A percentile compares a stretch with the other conserved stretches of the same genome.
Evolutionary conservation across 768 basidiomycete species (phyloP).

Genomic region (Psilocybe subaeruginosa): DNA sequence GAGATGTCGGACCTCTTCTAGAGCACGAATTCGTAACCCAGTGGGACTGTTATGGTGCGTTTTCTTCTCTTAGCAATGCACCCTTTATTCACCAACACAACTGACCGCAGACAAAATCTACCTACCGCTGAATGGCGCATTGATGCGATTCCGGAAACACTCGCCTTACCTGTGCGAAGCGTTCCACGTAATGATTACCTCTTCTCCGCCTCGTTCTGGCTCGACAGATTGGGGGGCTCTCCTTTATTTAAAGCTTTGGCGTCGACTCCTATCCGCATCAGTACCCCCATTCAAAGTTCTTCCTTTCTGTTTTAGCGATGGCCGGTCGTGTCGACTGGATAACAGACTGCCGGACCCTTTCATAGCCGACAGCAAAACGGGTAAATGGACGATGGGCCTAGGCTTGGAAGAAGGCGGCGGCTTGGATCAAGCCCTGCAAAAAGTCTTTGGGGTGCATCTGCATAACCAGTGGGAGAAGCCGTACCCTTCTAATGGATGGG

Average conservation of each 20-base stretch:
- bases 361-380: slow-evolving; percentile 49
- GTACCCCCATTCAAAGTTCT: slow-evolving; percentile 89
- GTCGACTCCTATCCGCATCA: slow-evolving; percentile 71
- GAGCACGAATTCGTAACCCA: slow-evolving; percentile 98
- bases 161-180: slow-evolving; percentile 98
- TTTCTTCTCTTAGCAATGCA: background rate
- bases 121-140: slow-evolving; percentile 83
- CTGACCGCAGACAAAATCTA: slow-evolving; percentile 41
- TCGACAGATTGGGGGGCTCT: slow-evolving; percentile 95
- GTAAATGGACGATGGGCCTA: slow-evolving; percentile 71
- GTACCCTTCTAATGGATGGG: slow-evolving; percentile 86
- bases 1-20: slow-evolving; percentile 83
- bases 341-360: slow-evolving; percentile 96
- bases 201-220: slow-evolving; percentile 69
- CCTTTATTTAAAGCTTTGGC: slow-evolving; percentile 91
- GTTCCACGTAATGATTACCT: slow-evolving; percentile 86
- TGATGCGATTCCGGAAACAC: slow-evolving; percentile 89
- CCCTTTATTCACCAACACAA: background rate
- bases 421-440: slow-evolving; percentile 61
- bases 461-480: slow-evolving; percentile 96
- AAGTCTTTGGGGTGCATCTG: slow-evolving; percentile 88
- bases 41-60: slow-evolving; percentile 97
- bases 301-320: slow-evolving; percentile 96
- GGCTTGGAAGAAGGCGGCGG: slow-evolving; percentile 64
- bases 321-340: slow-evolving; percentile 87